Percentiles rank a stretch among this genome's conserved stretches.
Evolutionary conservation across 1,139 yeast species (phyloP).

Genomic region (Suhomyces maxii): DNA sequence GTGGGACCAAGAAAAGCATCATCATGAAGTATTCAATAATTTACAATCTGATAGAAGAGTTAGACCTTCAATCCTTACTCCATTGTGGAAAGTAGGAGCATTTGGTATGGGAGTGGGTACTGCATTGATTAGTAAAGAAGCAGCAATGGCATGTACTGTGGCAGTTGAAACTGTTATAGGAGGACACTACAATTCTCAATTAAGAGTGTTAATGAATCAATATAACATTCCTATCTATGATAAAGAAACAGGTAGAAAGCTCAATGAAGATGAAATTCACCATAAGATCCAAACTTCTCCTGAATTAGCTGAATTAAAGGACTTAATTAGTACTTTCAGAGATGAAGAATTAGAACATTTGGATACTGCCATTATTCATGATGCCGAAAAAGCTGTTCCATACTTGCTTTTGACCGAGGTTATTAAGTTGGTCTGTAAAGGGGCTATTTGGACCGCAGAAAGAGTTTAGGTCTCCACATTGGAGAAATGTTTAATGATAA

Average conservation of each 20-base stretch:
- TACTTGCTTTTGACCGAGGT: slow-evolving; percentile 84
- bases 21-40: slow-evolving; percentile 78
- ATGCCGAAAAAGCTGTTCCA: slow-evolving; percentile 92
- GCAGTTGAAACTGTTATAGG: slow-evolving; percentile 99
- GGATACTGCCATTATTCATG: slow-evolving; percentile 88
- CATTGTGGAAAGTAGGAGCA: slow-evolving; percentile 92
- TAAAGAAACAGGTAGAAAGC: slow-evolving; percentile 38
- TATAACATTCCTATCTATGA: slow-evolving; percentile 49
- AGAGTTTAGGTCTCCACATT: slow-evolving; percentile 42
- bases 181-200: slow-evolving; percentile 88
- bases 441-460: slow-evolving; percentile 93
- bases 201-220: slow-evolving; percentile 70
- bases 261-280: slow-evolving; percentile 24
- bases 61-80: slow-evolving; percentile 87
- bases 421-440: slow-evolving; percentile 77
- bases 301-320: slow-evolving; percentile 60
- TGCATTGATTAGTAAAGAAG: slow-evolving; percentile 85
- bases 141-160: slow-evolving; percentile 99
- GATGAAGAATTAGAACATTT: slow-evolving; percentile 96
- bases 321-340: slow-evolving; percentile 72
- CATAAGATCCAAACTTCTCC: slow-evolving; percentile 39
- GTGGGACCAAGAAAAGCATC: slow-evolving; percentile 98
- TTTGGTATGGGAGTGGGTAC: slow-evolving; percentile 83
- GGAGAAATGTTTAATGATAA: too few relatives aligned
- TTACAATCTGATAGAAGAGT: slow-evolving; percentile 78